A percentile compares a stretch with the other conserved stretches of the same genome.
These are phyloP conservation scores for Irpex sp. DNA, from an alignment of 1,284 basidiomycete genomes.

Conservation along the genomic window DNA sequence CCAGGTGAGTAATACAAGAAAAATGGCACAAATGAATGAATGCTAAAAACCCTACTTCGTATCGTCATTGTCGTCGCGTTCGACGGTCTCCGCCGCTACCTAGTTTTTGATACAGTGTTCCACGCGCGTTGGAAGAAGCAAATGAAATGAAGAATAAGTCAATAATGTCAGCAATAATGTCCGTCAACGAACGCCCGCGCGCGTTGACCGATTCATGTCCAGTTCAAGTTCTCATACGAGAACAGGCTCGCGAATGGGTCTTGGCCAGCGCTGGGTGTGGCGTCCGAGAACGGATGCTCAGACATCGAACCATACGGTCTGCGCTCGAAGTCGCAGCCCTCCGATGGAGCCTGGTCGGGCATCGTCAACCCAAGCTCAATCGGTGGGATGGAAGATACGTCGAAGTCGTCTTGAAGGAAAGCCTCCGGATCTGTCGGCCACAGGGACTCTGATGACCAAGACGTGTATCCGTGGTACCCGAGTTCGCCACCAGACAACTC, in stretches of 20 bases:
- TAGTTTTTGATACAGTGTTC: slow-evolving; percentile 16
- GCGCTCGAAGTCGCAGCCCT: slow-evolving; percentile 17
- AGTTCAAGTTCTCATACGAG: slow-evolving; percentile 21
- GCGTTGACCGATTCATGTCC: slow-evolving; percentile 31
- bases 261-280: slow-evolving; percentile 22
- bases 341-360: slow-evolving; percentile 19
- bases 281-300: slow-evolving; percentile 11
- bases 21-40: background rate
- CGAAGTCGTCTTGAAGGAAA: slow-evolving; percentile 44
- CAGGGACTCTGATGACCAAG: slow-evolving; percentile 29
- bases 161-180: slow-evolving; percentile 10
- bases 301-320: slow-evolving; percentile 13
- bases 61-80: background rate
- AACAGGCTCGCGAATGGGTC: slow-evolving; percentile 26
- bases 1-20: slow-evolving; percentile 10
- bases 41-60: slow-evolving; percentile 2
- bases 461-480: slow-evolving; percentile 29
- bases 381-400: slow-evolving; percentile 41
- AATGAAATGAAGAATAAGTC: slow-evolving; percentile 7
- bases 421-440: slow-evolving; percentile 29
- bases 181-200: slow-evolving; percentile 33
- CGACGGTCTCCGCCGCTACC: background rate
- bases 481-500: slow-evolving; percentile 14
- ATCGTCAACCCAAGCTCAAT: slow-evolving; percentile 39
- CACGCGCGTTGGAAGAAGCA: background rate